Conservation (phyloP, 2,329 filamentous ascomycete genomes). For the Plectosphaerella cucumerina region DNA sequence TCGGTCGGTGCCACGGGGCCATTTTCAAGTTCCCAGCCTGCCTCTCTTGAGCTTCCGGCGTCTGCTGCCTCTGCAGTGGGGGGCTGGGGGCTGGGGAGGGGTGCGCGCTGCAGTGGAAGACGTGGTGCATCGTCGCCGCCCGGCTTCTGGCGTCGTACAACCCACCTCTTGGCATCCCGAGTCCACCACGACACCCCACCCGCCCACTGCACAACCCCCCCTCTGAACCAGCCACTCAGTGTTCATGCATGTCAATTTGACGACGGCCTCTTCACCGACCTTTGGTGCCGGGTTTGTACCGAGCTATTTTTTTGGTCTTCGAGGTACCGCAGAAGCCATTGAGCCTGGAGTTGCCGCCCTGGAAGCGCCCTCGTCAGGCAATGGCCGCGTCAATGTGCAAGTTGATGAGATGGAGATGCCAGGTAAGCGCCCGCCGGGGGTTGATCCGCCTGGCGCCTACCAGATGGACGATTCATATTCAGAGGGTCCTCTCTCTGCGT, state of each 20-base stretch:
- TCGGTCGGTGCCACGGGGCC: too few species aligned
- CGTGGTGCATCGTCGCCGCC: not conserved
- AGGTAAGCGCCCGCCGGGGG: too few species aligned
- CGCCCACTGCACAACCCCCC: not conserved
- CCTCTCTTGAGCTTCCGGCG: too few species aligned
- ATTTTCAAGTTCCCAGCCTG: too few species aligned
- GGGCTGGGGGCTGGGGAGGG: not conserved
- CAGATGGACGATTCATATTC: too few species aligned
- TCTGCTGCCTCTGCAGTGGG: too few species aligned
- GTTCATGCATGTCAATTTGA: constrained; percentile 15
- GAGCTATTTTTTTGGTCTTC: not conserved
- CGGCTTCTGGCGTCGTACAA: not conserved
- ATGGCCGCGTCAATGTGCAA: too few species aligned
- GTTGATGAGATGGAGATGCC: too few species aligned
- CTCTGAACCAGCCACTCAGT: constrained; percentile 9
- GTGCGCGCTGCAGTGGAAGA: not conserved
- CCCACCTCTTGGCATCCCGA: constrained; percentile 2
- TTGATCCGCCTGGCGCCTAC: too few species aligned
- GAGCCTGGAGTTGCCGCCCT: not conserved
- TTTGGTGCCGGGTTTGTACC: not conserved
- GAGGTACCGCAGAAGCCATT: not conserved
- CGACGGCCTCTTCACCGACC: constrained; percentile 14
- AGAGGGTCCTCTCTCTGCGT: not conserved
- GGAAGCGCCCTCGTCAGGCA: not conserved
- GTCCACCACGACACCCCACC: constrained; percentile 6